Percentiles rank a stretch among this genome's conserved stretches.
phyloP scores from a whole-genome alignment of 345 rosid genomes.

The Chamaenerion angustifolium region DNA sequence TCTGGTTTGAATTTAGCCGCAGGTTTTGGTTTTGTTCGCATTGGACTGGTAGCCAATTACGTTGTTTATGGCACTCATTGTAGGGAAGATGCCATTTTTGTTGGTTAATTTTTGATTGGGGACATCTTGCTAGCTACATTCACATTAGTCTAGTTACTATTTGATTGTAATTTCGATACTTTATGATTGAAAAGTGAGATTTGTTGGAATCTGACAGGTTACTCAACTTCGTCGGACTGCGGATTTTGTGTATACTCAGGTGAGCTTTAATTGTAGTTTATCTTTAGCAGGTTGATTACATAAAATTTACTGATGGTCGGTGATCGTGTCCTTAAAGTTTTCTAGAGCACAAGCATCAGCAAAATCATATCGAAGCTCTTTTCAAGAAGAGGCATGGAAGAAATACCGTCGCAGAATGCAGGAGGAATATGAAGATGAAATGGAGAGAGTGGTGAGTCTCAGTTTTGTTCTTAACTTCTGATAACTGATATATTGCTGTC shows the following conservation, averaged over 20 bases:
- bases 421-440: slow-evolving; percentile 91
- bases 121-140: no score
- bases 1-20: not conserved
- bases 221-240: slow-evolving; percentile 66
- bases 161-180: no score
- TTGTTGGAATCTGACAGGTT: slow-evolving; percentile 46
- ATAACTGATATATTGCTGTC: no score
- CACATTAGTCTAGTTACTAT: no score
- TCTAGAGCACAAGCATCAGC: slow-evolving; percentile 52
- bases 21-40: no score
- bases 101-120: no score
- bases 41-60: no score
- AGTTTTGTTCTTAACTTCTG: not conserved
- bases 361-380: slow-evolving; percentile 54
- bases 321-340: slow-evolving; percentile 28
- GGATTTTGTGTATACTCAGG: slow-evolving; percentile 72
- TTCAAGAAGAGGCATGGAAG: slow-evolving; percentile 84
- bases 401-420: slow-evolving; percentile 80
- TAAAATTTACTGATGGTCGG: slow-evolving; percentile 4
- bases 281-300: not conserved
- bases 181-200: slow-evolving; percentile 1
- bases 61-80: no score
- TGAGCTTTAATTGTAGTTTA: slow-evolving; percentile 10
- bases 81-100: no score
- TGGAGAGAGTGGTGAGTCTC: slow-evolving; percentile 87